Percentiles rank a stretch among this genome's conserved stretches.
Evolutionary conservation across 2,329 filamentous ascomycete species (phyloP).

Genomic region (Beauveria asiatica): DNA sequence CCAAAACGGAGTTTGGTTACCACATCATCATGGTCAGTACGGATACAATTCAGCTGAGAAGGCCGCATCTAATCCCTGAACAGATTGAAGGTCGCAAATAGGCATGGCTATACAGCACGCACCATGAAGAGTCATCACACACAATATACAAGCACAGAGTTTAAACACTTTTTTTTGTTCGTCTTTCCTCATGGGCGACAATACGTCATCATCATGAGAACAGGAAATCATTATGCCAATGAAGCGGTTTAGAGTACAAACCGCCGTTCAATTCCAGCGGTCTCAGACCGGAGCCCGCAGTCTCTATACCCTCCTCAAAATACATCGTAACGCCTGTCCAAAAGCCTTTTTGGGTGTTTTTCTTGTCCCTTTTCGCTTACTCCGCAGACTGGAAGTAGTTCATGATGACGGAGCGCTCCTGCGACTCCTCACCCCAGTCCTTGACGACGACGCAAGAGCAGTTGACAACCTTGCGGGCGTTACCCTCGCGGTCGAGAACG

Average conservation of each 20-base stretch:
- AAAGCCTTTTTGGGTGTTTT: conserved; percentile 4
- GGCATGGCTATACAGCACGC: neutral
- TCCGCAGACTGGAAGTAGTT: conserved; percentile 99
- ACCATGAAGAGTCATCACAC: conserved; percentile 1
- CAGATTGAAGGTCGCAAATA: conserved; percentile 32
- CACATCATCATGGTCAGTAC: conserved; percentile 66
- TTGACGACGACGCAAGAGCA: conserved; percentile 99
- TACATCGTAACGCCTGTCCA: conserved; percentile 20
- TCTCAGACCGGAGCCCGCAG: conserved; percentile 23
- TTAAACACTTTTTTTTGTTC: conserved; percentile 26
- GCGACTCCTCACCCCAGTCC: conserved; percentile 99
- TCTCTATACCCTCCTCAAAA: conserved; percentile 31
- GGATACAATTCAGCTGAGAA: neutral
- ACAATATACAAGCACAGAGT: conserved; percentile 11
- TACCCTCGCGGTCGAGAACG: conserved; percentile 97
- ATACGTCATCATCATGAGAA: conserved; percentile 22
- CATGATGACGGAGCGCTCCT: conserved; percentile 97
- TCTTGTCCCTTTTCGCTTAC: conserved; percentile 31
- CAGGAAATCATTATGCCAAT: conserved; percentile 35
- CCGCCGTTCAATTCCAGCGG: conserved; percentile 25
- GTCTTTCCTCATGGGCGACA: conserved; percentile 32
- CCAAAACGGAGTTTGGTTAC: conserved; percentile 68
- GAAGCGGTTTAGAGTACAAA: conserved; percentile 39
- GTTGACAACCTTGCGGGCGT: conserved; percentile 99
- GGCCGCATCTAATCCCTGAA: neutral